phyloP scores from a whole-genome alignment of 768 basidiomycete genomes.

The Hericium coralloides region DNA sequence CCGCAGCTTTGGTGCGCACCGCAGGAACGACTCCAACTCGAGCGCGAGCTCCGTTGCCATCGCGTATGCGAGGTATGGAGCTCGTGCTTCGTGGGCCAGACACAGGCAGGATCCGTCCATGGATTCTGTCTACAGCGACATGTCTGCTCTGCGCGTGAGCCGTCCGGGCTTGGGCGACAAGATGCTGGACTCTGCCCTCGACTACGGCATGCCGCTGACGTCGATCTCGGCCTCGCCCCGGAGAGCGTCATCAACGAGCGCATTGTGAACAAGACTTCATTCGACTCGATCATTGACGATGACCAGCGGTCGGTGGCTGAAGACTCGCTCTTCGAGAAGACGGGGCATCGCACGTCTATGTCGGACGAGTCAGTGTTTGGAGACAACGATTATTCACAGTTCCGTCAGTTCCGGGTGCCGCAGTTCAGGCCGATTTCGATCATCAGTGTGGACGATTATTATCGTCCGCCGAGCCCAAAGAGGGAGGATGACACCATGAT shows the following conservation, averaged over 20 bases:
- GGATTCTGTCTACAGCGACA: constrained; percentile 62
- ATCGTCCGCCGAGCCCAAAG: constrained; percentile 33
- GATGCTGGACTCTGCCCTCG: constrained; percentile 64
- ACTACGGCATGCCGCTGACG: constrained; percentile 44
- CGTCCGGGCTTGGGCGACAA: constrained; percentile 79
- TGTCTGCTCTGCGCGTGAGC: constrained; percentile 45
- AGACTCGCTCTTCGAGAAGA: constrained; percentile 42
- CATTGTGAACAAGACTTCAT: constrained; percentile 32
- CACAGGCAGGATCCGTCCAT: constrained; percentile 42
- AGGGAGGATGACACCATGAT: constrained; percentile 81
- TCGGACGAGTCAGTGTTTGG: constrained; percentile 60
- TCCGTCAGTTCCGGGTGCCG: not conserved
- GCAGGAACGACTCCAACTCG: constrained; percentile 48
- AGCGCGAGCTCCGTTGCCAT: constrained; percentile 51
- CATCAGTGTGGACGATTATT: constrained; percentile 35
- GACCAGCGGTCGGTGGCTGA: constrained; percentile 23
- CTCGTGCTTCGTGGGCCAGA: constrained; percentile 52
- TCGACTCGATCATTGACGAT: constrained; percentile 61
- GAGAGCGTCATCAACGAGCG: constrained; percentile 28
- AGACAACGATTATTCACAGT: constrained; percentile 29
- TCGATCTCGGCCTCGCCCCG: constrained; percentile 62
- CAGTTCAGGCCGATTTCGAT: constrained; percentile 62
- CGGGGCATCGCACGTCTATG: constrained; percentile 38
- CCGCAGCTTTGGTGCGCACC: constrained; percentile 42
- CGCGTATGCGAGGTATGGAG: constrained; percentile 45